phyloP scores from a whole-genome alignment of 257 asterid species.

The Linaria vulgaris region DNA sequence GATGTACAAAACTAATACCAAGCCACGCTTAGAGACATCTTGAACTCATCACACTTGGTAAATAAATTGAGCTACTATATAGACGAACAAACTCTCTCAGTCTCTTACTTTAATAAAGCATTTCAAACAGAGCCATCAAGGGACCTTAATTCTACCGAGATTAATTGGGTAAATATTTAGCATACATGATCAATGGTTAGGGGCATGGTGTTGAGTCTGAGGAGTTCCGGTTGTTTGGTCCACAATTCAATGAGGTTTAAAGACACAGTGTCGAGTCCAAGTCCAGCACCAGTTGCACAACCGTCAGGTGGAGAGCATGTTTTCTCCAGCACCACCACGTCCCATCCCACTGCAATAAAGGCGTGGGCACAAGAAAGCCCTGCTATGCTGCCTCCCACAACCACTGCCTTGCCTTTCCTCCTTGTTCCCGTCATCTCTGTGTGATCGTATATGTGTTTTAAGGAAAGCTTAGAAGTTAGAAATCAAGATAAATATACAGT shows the following conservation, averaged over 20 bases:
- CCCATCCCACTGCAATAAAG: slow-evolving; percentile 71
- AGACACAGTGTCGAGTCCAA: slow-evolving; percentile 61
- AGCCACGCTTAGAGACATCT: too few species aligned
- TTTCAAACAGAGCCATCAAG: too few species aligned
- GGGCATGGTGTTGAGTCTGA: slow-evolving; percentile 46
- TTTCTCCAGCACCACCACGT: slow-evolving; percentile 75
- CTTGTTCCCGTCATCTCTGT: slow-evolving; percentile 26
- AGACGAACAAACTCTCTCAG: too few species aligned
- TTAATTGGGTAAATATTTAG: not conserved
- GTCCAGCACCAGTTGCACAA: slow-evolving; percentile 77
- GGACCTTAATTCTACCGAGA: too few species aligned
- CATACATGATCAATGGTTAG: slow-evolving; percentile 67
- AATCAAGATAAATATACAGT: too few species aligned
- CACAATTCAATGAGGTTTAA: slow-evolving; percentile 44
- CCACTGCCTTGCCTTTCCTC: slow-evolving; percentile 51
- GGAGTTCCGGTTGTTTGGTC: slow-evolving; percentile 46
- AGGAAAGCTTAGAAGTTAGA: not conserved
- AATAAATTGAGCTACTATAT: too few species aligned
- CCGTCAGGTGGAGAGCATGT: slow-evolving; percentile 55
- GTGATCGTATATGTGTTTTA: slow-evolving; percentile 6
- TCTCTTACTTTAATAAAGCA: too few species aligned
- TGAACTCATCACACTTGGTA: too few species aligned
- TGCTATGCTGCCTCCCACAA: slow-evolving; percentile 88
- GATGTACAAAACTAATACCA: too few species aligned
- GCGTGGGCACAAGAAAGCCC: slow-evolving; percentile 71